Evolutionary conservation across 2,329 filamentous ascomycete species (phyloP).

Genomic region (Elsinoe ampelina): DNA sequence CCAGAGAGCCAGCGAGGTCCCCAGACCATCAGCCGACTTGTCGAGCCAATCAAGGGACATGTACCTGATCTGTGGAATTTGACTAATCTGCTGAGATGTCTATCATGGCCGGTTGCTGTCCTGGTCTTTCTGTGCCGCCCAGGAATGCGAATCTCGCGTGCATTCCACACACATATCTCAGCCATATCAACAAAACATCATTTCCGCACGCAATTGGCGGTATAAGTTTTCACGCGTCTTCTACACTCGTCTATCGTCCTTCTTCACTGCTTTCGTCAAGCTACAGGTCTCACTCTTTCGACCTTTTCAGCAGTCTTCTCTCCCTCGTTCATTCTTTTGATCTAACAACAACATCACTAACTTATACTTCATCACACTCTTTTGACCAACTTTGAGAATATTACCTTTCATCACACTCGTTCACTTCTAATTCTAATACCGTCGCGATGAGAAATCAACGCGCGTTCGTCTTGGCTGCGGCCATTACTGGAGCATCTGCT

Average conservation of each 20-base stretch:
- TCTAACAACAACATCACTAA: background rate
- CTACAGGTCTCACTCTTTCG: constrained; percentile 9
- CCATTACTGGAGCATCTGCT: background rate
- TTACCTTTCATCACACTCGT: background rate
- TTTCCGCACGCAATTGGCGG: constrained; percentile 10
- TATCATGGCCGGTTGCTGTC: background rate
- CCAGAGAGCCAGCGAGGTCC: too few relatives aligned
- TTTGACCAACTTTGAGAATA: background rate
- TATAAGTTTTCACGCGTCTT: constrained; percentile 10
- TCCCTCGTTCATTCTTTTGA: constrained; percentile 3
- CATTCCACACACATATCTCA: constrained; percentile 2
- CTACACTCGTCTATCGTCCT: background rate
- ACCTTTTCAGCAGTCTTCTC: background rate
- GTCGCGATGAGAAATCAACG: constrained; percentile 1
- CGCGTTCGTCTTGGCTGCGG: constrained; percentile 6
- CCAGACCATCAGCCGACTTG: too few relatives aligned
- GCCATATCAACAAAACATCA: constrained; percentile 11
- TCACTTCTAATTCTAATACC: background rate
- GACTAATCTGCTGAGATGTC: background rate
- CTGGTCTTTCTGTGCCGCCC: background rate
- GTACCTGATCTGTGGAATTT: background rate
- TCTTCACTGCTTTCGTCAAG: constrained; percentile 6
- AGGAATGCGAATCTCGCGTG: constrained; percentile 7
- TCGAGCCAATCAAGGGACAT: background rate
- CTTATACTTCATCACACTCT: constrained; percentile 4